Percentiles rank a stretch among this genome's conserved stretches.
Conservation (phyloP, 2,329 filamentous ascomycete species). For the Pestalotiopsis fici region DNA sequence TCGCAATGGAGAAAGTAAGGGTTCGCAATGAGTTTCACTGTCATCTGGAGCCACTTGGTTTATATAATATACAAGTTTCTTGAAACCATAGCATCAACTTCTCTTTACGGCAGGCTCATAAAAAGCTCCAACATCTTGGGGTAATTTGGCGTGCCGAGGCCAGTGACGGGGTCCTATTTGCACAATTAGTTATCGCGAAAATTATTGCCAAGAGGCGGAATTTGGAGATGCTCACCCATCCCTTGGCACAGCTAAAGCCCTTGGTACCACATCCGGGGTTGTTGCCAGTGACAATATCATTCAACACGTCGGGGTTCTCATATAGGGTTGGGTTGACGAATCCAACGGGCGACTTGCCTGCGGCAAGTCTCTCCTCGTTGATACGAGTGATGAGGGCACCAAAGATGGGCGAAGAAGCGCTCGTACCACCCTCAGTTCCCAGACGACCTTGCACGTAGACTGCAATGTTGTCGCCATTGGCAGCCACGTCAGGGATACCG, state of each 20-base stretch:
- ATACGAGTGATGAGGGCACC: constrained; percentile 60
- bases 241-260: constrained; percentile 1
- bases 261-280: constrained; percentile 1
- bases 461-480: constrained; percentile 41
- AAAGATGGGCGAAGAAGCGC: constrained; percentile 58
- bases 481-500: constrained; percentile 38
- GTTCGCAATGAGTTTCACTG: too few species aligned
- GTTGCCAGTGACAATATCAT: constrained; percentile 4
- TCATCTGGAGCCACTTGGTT: neutral
- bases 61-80: neutral
- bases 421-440: constrained; percentile 45
- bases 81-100: neutral
- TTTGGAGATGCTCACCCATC: neutral
- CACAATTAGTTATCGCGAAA: neutral
- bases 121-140: constrained; percentile 8
- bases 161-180: constrained; percentile 1
- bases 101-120: neutral
- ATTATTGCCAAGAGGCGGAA: neutral
- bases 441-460: constrained; percentile 30
- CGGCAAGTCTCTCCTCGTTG: constrained; percentile 48
- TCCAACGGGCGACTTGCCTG: neutral
- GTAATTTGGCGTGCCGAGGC: constrained; percentile 4
- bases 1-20: too few species aligned
- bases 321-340: neutral
- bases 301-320: constrained; percentile 2